phyloP scores from a whole-genome alignment of 2,329 filamentous ascomycete genomes.

The Aspergillus sp. region DNA sequence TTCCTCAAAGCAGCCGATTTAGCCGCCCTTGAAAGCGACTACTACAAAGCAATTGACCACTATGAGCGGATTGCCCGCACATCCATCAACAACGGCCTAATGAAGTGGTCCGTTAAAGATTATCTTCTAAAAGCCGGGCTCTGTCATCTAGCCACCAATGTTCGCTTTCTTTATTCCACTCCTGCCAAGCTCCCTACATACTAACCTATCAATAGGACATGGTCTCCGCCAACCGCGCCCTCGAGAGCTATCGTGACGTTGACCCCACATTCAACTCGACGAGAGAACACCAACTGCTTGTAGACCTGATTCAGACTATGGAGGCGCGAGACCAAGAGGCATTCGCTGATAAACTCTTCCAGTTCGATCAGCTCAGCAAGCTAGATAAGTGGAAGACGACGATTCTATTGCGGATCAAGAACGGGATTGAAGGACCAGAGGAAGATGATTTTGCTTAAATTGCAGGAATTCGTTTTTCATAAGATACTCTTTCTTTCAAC shows the following conservation, averaged over 20 bases:
- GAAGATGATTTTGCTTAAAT: slow-evolving; percentile 67
- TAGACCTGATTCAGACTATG: slow-evolving; percentile 72
- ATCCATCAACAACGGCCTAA: slow-evolving; percentile 83
- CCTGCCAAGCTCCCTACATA: neutral
- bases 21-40: slow-evolving; percentile 76
- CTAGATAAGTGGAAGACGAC: slow-evolving; percentile 97
- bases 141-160: slow-evolving; percentile 71
- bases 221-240: slow-evolving; percentile 73
- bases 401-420: slow-evolving; percentile 78
- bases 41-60: slow-evolving; percentile 75
- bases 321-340: slow-evolving; percentile 76
- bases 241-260: slow-evolving; percentile 78
- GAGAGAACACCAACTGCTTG: slow-evolving; percentile 77
- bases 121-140: slow-evolving; percentile 94
- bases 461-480: slow-evolving; percentile 6
- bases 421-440: slow-evolving; percentile 72
- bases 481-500: neutral
- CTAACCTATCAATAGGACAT: slow-evolving; percentile 55
- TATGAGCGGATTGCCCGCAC: slow-evolving; percentile 81
- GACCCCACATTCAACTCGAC: slow-evolving; percentile 75
- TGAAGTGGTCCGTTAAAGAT: slow-evolving; percentile 93
- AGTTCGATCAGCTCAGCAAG: slow-evolving; percentile 89
- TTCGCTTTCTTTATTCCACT: neutral
- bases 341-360: slow-evolving; percentile 82
- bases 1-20: slow-evolving; percentile 91